Conservation (phyloP, 2,329 filamentous ascomycete genomes). For the Monosporascus sp. region DNA sequence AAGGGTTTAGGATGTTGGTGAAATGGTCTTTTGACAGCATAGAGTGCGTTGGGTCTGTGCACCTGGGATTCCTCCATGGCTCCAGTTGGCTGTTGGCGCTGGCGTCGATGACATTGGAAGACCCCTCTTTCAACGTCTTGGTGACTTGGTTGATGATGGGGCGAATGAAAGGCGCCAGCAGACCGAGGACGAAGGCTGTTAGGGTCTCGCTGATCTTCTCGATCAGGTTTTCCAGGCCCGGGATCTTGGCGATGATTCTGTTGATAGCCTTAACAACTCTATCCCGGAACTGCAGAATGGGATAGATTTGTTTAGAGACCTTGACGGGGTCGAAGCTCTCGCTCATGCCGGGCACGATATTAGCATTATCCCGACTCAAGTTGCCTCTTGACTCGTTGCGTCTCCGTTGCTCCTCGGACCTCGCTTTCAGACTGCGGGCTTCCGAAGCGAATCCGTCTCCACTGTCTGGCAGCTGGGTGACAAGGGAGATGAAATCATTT, state of each 20-base stretch:
- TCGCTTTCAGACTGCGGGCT: conserved; percentile 59
- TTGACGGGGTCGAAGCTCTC: conserved; percentile 72
- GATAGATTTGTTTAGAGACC: conserved; percentile 79
- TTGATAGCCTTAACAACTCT: conserved; percentile 86
- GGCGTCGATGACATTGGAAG: conserved; percentile 62
- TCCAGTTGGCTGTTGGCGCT: conserved; percentile 72
- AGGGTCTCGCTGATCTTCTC: conserved; percentile 92
- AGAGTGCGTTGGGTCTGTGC: conserved; percentile 75
- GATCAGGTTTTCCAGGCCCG: conserved; percentile 81
- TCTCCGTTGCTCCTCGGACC: conserved; percentile 57
- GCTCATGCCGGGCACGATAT: conserved; percentile 69
- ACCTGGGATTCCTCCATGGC: conserved; percentile 71
- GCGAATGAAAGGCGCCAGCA: conserved; percentile 85
- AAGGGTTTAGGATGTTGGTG: conserved; percentile 71
- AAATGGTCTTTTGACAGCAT: conserved; percentile 84
- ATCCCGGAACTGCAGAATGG: conserved; percentile 89
- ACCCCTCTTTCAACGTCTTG: conserved; percentile 79
- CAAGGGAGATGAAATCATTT: conserved; percentile 63
- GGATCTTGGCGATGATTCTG: conserved; percentile 82
- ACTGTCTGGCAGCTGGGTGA: conserved; percentile 69
- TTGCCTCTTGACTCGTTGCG: conserved; percentile 33
- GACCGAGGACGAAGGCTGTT: conserved; percentile 83
- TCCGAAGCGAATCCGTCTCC: conserved; percentile 62
- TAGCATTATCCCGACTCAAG: conserved; percentile 40
- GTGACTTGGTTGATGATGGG: conserved; percentile 88